phyloP scores from a whole-genome alignment of 202 grass and related monocot genomes.

The Alloteropsis angusta region DNA sequence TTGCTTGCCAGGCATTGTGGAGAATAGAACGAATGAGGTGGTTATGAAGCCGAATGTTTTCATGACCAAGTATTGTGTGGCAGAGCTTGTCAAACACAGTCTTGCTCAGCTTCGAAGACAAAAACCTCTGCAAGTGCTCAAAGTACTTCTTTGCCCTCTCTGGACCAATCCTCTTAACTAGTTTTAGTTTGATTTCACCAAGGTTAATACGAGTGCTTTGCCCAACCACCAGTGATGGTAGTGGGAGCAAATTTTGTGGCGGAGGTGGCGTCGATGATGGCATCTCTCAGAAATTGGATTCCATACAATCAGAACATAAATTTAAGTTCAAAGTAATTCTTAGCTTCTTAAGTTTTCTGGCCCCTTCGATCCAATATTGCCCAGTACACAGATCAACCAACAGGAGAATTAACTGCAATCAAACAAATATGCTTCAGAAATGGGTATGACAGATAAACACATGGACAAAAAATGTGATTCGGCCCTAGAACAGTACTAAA shows the following conservation, averaged over 20 bases:
- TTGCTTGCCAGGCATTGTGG: constrained; percentile 30
- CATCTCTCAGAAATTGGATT: constrained; percentile 12
- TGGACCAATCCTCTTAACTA: constrained; percentile 31
- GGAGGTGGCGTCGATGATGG: constrained; percentile 6
- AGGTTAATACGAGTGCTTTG: constrained; percentile 24
- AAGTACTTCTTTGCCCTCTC: constrained; percentile 33
- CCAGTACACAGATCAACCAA: not conserved
- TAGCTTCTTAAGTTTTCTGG: not conserved
- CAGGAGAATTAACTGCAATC: constrained; percentile 11
- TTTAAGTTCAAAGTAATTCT: not conserved
- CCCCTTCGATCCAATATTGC: not conserved
- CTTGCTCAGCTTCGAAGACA: constrained; percentile 48
- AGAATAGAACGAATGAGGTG: constrained; percentile 38
- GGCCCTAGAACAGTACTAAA: not conserved
- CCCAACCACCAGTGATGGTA: not conserved
- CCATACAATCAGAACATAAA: constrained; percentile 20
- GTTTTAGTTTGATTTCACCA: constrained; percentile 29
- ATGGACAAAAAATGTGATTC: not conserved
- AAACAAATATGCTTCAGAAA: not conserved
- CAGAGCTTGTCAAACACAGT: constrained; percentile 39
- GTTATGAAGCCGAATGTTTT: constrained; percentile 50
- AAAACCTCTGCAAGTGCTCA: constrained; percentile 33
- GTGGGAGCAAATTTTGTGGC: not conserved
- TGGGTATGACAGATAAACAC: not conserved
- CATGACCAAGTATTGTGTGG: constrained; percentile 22